Evolutionary conservation across 306 rosid genomes (phyloP).

Genomic region (Vigna reflexopilosa): DNA sequence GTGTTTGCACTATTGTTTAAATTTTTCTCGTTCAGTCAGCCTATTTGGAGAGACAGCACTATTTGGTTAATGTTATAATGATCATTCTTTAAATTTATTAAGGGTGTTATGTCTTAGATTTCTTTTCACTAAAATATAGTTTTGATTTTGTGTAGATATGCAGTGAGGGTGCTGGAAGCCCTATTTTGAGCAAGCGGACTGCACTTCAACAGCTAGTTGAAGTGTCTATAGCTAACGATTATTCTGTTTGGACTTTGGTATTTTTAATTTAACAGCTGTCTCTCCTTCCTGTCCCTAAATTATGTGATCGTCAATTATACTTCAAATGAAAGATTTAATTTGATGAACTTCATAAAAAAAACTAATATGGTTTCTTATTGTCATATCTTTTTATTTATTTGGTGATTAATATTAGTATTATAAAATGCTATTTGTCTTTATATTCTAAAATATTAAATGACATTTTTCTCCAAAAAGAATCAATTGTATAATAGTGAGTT

Average conservation of each 20-base stretch:
- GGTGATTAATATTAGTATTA: conserved; percentile 10
- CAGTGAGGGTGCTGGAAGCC: conserved; percentile 73
- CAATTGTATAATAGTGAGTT: conserved; percentile 29
- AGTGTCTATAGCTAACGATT: conserved; percentile 76
- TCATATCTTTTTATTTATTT: conserved; percentile 7
- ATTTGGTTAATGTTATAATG: not conserved
- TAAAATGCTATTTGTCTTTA: conserved; percentile 29
- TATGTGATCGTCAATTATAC: conserved; percentile 9
- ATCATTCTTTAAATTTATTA: not conserved
- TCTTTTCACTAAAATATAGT: conserved; percentile 28
- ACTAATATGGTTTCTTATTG: conserved; percentile 6
- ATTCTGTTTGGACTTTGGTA: conserved; percentile 89
- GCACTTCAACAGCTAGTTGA: conserved; percentile 90
- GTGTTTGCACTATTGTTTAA: not conserved
- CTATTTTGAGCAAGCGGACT: conserved; percentile 62
- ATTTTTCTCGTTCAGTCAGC: conserved; percentile 26
- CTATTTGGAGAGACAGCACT: not conserved
- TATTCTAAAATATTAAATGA: conserved; percentile 4
- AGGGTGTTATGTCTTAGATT: conserved; percentile 7
- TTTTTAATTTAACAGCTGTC: conserved; percentile 35
- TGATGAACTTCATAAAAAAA: conserved; percentile 5
- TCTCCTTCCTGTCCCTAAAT: conserved; percentile 29
- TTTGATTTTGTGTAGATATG: conserved; percentile 62
- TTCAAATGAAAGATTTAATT: conserved; percentile 31
- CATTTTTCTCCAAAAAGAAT: not conserved